These are phyloP conservation scores for Lactifluus hygrophoroides DNA, from an alignment of 768 basidiomycete species.

Conservation along the genomic window DNA sequence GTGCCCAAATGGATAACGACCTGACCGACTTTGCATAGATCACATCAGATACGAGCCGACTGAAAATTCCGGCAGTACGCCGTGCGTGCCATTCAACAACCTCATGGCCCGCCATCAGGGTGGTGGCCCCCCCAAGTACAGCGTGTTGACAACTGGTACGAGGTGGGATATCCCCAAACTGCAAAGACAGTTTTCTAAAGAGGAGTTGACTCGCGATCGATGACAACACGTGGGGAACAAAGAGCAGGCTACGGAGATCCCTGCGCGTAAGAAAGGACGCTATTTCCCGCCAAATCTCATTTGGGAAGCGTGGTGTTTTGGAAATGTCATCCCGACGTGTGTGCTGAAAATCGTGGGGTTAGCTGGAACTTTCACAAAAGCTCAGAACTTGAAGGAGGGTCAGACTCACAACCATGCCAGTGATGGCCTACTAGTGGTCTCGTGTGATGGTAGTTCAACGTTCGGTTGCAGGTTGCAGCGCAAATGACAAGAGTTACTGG, in stretches of 20 bases:
- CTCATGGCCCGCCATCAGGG: slow-evolving; percentile 28
- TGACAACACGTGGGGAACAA: slow-evolving; percentile 58
- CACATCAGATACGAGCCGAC: slow-evolving; percentile 52
- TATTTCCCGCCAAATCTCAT: slow-evolving; percentile 67
- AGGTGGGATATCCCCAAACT: slow-evolving; percentile 36
- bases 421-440: too few species aligned
- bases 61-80: slow-evolving; percentile 63
- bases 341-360: too few species aligned
- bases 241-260: slow-evolving; percentile 56
- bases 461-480: too few species aligned
- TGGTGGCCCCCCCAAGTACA: slow-evolving; percentile 20
- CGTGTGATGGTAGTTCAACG: too few species aligned
- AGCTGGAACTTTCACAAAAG: too few species aligned
- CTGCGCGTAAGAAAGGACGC: slow-evolving; percentile 50
- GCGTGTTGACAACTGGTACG: too few species aligned
- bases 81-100: slow-evolving; percentile 48
- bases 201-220: slow-evolving; percentile 60
- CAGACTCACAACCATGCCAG: too few species aligned
- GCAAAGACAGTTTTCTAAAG: slow-evolving; percentile 55
- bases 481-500: too few species aligned
- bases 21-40: slow-evolving; percentile 50
- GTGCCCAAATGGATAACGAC: slow-evolving; percentile 51
- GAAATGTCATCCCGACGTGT: too few species aligned
- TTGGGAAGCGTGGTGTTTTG: slow-evolving; percentile 42
- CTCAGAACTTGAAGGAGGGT: too few species aligned